These are phyloP conservation scores for Rubroboletus satanas DNA, from an alignment of 768 basidiomycete genomes.

Conservation along the genomic window DNA sequence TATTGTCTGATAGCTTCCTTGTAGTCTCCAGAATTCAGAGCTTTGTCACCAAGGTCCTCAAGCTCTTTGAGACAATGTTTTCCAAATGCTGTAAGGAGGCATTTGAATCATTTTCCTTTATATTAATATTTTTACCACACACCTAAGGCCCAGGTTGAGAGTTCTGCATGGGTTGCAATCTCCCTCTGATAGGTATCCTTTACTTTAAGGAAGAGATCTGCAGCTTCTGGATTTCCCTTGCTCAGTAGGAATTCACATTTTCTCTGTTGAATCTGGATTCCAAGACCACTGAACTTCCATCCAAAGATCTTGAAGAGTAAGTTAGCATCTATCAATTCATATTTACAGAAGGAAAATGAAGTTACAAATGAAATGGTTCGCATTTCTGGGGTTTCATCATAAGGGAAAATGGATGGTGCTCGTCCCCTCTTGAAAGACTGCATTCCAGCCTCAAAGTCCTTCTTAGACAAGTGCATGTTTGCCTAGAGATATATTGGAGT, in stretches of 20 bases:
- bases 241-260: constrained; percentile 10
- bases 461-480: constrained; percentile 11
- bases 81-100: constrained; percentile 1
- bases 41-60: constrained; percentile 6
- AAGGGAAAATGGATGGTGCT: constrained; percentile 12
- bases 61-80: constrained; percentile 8
- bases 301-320: constrained; percentile 11
- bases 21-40: constrained; percentile 1
- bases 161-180: constrained; percentile 11
- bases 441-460: constrained; percentile 5
- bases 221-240: not conserved
- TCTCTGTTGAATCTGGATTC: constrained; percentile 12
- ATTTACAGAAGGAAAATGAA: not conserved
- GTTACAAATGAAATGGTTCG: constrained; percentile 13
- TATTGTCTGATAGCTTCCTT: constrained; percentile 14
- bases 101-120: too few species aligned
- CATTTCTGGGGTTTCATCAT: constrained; percentile 14
- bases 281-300: constrained; percentile 20
- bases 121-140: not conserved
- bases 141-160: constrained; percentile 15
- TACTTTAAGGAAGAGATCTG: constrained; percentile 8
- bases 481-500: not conserved
- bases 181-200: constrained; percentile 8
- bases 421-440: constrained; percentile 4
- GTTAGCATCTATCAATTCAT: not conserved